phyloP scores from a whole-genome alignment of 208 protist species.

The Blechomonas ayalai region DNA sequence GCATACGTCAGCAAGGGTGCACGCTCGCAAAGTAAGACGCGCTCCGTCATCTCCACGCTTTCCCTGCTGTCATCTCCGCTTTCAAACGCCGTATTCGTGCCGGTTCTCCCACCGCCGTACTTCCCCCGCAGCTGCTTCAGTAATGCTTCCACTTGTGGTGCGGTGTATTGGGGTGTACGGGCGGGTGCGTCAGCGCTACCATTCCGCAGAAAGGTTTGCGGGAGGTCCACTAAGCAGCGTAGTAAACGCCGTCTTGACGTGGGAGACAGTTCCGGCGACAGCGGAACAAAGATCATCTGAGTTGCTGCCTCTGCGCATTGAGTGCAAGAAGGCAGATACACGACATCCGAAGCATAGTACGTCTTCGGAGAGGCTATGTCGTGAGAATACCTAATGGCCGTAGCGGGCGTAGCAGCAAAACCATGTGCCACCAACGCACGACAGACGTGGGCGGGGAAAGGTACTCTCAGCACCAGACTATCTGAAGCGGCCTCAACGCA shows the following conservation, averaged over 20 bases:
- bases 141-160: too few relatives aligned
- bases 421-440: constrained; percentile 4
- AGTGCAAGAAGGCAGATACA: constrained; percentile 33
- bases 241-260: constrained; percentile 8
- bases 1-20: neutral
- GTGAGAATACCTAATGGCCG: too few relatives aligned
- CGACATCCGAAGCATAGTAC: constrained; percentile 7
- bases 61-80: too few relatives aligned
- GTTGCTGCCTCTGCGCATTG: constrained; percentile 11
- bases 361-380: too few relatives aligned
- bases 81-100: too few relatives aligned
- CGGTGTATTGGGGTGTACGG: too few relatives aligned
- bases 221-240: constrained; percentile 14
- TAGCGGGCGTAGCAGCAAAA: constrained; percentile 15
- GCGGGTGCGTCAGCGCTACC: too few relatives aligned
- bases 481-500: constrained; percentile 12
- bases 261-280: constrained; percentile 12
- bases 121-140: too few relatives aligned
- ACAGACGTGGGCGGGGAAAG: constrained; percentile 6
- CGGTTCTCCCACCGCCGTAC: too few relatives aligned
- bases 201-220: constrained; percentile 2
- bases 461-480: constrained; percentile 19
- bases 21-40: constrained; percentile 1
- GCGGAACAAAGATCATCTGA: constrained; percentile 31
- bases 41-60: too few relatives aligned